Evolutionary conservation across 2,329 filamentous ascomycete species (phyloP).

Genomic region (Apiospora sp.): DNA sequence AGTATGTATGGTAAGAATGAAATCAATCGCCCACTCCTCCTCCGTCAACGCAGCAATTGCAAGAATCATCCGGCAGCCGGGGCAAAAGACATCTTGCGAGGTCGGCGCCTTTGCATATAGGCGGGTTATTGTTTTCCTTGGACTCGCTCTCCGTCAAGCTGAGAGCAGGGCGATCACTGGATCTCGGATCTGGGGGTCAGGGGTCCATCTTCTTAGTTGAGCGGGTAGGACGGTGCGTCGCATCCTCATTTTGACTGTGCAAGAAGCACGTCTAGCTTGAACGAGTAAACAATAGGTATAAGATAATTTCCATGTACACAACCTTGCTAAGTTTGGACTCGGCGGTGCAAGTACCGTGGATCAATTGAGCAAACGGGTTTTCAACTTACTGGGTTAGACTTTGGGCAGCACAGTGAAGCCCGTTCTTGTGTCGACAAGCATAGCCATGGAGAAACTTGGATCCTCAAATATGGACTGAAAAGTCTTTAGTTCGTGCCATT

Average conservation of each 20-base stretch:
- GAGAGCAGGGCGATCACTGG: constrained; percentile 12
- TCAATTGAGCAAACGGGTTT: background rate
- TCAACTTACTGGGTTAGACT: background rate
- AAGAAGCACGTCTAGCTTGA: background rate
- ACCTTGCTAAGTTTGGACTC: background rate
- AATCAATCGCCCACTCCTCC: background rate
- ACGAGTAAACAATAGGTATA: background rate
- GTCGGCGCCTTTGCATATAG: constrained; percentile 15
- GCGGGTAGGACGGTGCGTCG: background rate
- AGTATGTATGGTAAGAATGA: constrained; percentile 1
- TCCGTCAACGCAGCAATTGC: constrained; percentile 4
- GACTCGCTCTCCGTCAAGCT: background rate
- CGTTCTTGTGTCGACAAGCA: background rate
- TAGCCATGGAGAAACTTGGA: background rate
- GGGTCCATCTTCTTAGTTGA: constrained; percentile 1
- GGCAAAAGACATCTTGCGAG: constrained; percentile 3
- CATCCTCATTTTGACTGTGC: background rate
- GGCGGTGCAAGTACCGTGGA: background rate
- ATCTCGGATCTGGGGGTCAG: constrained; percentile 15
- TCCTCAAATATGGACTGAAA: constrained; percentile 10
- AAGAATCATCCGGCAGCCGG: constrained; percentile 1
- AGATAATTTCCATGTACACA: background rate
- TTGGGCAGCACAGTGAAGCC: background rate
- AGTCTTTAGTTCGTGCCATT: background rate
- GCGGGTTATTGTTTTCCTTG: background rate